Conservation (phyloP, 2,329 filamentous ascomycete genomes). For the Neofusicoccum parvum region DNA sequence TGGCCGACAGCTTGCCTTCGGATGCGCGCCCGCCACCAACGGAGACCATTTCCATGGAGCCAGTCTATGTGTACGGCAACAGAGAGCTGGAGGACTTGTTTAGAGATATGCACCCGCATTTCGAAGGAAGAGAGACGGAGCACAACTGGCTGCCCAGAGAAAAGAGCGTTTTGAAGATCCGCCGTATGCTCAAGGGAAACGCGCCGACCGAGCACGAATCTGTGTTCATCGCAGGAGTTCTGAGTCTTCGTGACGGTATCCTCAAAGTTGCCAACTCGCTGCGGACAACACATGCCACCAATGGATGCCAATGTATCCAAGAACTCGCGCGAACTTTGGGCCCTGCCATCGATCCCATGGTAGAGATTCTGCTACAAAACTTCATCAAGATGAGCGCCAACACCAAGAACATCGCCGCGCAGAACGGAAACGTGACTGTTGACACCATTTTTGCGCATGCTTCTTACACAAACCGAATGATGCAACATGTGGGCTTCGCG, state of each 20-base stretch:
- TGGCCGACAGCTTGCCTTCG: constrained; percentile 46
- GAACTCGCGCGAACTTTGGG: constrained; percentile 79
- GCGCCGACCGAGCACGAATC: constrained; percentile 74
- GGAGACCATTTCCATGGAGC: constrained; percentile 72
- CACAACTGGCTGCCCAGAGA: constrained; percentile 90
- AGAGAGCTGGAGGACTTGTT: constrained; percentile 88
- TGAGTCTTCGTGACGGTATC: constrained; percentile 79
- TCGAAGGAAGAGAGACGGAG: constrained; percentile 87
- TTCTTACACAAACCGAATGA: constrained; percentile 75
- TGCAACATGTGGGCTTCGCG: constrained; percentile 83
- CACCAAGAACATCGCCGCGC: constrained; percentile 90
- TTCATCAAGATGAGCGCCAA: constrained; percentile 86
- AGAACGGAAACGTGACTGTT: constrained; percentile 80
- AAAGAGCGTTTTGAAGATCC: constrained; percentile 74
- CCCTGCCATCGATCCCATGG: constrained; percentile 79
- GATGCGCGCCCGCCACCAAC: constrained; percentile 63
- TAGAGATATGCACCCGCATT: constrained; percentile 75
- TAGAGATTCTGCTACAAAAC: constrained; percentile 85
- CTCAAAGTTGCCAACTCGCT: constrained; percentile 82
- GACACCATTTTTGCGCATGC: constrained; percentile 77
- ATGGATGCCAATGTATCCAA: constrained; percentile 80
- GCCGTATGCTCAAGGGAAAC: constrained; percentile 81
- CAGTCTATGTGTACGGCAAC: constrained; percentile 79
- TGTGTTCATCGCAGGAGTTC: constrained; percentile 70
- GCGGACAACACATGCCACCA: constrained; percentile 85